A percentile compares a stretch with the other conserved stretches of the same genome.
Conservation (phyloP, 176 grass and related monocot species). For the Triticum timopheevii region DNA sequence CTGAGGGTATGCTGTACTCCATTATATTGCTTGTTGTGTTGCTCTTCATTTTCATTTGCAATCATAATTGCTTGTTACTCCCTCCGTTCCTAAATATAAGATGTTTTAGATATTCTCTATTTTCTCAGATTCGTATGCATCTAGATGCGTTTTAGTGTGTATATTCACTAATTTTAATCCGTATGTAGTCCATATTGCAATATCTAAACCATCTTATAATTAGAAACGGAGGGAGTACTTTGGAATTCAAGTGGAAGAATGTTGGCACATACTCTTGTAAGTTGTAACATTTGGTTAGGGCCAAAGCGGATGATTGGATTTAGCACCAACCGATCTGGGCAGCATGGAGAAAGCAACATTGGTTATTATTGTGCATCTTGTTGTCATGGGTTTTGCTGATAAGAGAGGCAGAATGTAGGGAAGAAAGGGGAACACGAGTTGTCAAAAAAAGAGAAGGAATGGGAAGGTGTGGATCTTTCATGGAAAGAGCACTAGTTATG, state of each 20-base stretch:
- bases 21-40: not conserved
- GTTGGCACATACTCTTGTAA: not conserved
- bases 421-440: not conserved
- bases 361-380: conserved; percentile 2
- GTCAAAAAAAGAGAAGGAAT: not conserved
- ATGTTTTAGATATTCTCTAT: too few relatives aligned
- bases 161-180: too few relatives aligned
- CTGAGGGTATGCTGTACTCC: not conserved
- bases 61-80: not conserved
- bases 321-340: not conserved
- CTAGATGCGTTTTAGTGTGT: too few relatives aligned
- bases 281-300: not conserved
- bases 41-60: conserved; percentile 12
- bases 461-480: not conserved
- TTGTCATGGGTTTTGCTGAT: conserved; percentile 14
- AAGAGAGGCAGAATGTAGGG: not conserved
- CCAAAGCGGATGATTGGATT: not conserved
- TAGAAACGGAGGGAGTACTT: not conserved
- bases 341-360: not conserved
- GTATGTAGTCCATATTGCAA: too few relatives aligned
- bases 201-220: too few relatives aligned
- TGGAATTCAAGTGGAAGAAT: not conserved
- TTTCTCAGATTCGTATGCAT: too few relatives aligned
- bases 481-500: not conserved
- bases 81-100: too few relatives aligned